Base-by-base conservation (phyloP, 495 filamentous ascomycete species). In the Melanomma pulvis-pyrius region DNA sequence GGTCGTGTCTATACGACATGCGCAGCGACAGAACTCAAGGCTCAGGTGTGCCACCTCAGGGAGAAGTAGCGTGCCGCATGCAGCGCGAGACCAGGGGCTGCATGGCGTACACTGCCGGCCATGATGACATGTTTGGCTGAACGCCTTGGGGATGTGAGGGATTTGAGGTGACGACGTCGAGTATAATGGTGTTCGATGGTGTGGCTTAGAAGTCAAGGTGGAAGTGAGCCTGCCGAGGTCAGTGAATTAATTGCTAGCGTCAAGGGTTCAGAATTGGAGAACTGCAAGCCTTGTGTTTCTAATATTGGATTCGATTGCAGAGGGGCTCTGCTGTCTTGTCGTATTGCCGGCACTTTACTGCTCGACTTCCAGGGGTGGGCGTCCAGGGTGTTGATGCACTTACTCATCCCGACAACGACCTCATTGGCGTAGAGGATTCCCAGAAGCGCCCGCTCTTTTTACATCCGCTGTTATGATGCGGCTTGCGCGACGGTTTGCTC, bases 251-350 rank as follows among this genome's bases (percentile, higher is more conserved):
- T n/a, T 13, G 55, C 21, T 1, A 28, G 21, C 36, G 25, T 51
- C 11, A 51, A 22, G 24, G 9, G 15, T 24, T n/a, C 19, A 25
- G 5, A 41, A 21, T 6, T 60, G 57, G 44, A 36, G 26, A 63
- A 46, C 28, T 50, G 48, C 26, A 47, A 15, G 52, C 29, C 12
- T 36, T 24, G 21, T 26, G 51, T 54, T 54, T 54, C 63, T 67
- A 67, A 60, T 67, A 60, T 13, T 67, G 63, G 63, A 54, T 17
- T 29, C 4, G 11, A 25, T 26, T 67, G 63, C 63, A 60, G 57
- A 67, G 63, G 63, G 63, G 63, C 63, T 67, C 63, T 67, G 63
- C 61, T 56, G 32, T 50, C 53, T 59, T 67, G 32, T 67, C 32
- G 26, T 61, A 44, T 44, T n/a, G 39, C 39, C 63, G 46, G 57